phyloP scores from a whole-genome alignment of 331 rosid genomes.

The Rhamnella rubrinervis region DNA sequence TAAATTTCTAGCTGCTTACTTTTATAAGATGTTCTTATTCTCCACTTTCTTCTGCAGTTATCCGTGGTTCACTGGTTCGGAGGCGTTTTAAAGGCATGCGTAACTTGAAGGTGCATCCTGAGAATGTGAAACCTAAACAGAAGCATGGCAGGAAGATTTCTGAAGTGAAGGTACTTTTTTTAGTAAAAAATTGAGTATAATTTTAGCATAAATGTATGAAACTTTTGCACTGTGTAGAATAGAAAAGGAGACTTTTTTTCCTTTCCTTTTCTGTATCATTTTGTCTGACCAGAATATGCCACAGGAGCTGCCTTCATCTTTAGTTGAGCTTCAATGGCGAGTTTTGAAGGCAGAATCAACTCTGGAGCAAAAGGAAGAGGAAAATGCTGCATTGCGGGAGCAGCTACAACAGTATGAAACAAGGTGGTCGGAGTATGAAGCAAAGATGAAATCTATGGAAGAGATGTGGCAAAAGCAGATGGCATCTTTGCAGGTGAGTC shows the following conservation, averaged over 20 bases:
- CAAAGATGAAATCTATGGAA: slow-evolving; percentile 93
- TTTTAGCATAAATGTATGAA: background rate
- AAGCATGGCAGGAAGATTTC: slow-evolving; percentile 42
- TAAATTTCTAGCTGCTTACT: slow-evolving; percentile 4
- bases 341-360: slow-evolving; percentile 72
- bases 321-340: slow-evolving; percentile 68
- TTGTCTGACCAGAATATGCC: slow-evolving; percentile 39
- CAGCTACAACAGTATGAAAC: slow-evolving; percentile 65
- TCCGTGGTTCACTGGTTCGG: slow-evolving; percentile 68
- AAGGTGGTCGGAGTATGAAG: slow-evolving; percentile 87
- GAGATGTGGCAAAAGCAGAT: slow-evolving; percentile 93
- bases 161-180: slow-evolving; percentile 50
- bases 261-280: background rate
- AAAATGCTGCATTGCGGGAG: slow-evolving; percentile 74
- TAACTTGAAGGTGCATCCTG: slow-evolving; percentile 29
- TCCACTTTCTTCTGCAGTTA: slow-evolving; percentile 37
- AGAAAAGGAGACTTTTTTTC: too few relatives aligned
- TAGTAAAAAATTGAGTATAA: background rate
- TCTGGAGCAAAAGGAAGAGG: slow-evolving; percentile 82
- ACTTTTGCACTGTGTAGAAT: background rate
- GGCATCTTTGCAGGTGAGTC: slow-evolving; percentile 91
- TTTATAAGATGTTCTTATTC: slow-evolving; percentile 28
- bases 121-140: slow-evolving; percentile 36
- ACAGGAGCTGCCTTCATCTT: slow-evolving; percentile 50
- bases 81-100: slow-evolving; percentile 29